Evolutionary conservation across 768 basidiomycete genomes (phyloP), one percentile per base, ranked within the genome.

Genomic region (Auriscalpium microsporum): DNA sequence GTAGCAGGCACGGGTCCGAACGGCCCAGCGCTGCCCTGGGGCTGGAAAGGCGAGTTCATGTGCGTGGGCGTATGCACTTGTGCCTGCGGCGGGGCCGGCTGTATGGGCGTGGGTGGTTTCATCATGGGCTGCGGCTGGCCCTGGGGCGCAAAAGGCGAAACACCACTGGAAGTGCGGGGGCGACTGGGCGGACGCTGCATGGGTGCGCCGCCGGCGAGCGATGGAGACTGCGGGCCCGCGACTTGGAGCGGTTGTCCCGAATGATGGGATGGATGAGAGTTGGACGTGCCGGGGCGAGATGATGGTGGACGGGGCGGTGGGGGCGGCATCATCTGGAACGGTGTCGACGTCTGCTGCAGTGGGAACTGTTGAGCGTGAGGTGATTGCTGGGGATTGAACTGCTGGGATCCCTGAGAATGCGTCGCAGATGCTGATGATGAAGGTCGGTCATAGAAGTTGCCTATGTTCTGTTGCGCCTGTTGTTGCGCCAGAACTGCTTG

Each of bases 151-250:
- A 37, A 51, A 33, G 54, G 62, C 58, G 50, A 51, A 52, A 59
- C 63, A 53, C 56, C 63, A 44, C 60, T 64, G n/a, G 62, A 56
- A 33, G 62, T 60, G 17, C 59, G 57, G 16, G 63, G 62, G 47
- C 66, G 65, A 53, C 67, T 63, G 14, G 69, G 68, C 19, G 65
- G 63, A 4, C 67, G 69, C 28, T 68, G 63, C 48, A 63, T 61
- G 10, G 44, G 57, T 35, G 42, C 45, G 48, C 49, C 57, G 23
- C 35, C 42, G 1, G 54, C 54, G 9, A 59, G 35, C 19, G 59
- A 58, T 2, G 57, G 57, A 13, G 59, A 59, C 16, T 53, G 55
- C 7, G 57, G 59, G 10, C 58, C 17, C 19, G 45, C 50, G 11
- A 34, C 57, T 2, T 52, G 7, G n/a, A 44, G 35, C 19, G 16